phyloP scores from a whole-genome alignment of 306 rosid species.

The Ziziphus jujuba region DNA sequence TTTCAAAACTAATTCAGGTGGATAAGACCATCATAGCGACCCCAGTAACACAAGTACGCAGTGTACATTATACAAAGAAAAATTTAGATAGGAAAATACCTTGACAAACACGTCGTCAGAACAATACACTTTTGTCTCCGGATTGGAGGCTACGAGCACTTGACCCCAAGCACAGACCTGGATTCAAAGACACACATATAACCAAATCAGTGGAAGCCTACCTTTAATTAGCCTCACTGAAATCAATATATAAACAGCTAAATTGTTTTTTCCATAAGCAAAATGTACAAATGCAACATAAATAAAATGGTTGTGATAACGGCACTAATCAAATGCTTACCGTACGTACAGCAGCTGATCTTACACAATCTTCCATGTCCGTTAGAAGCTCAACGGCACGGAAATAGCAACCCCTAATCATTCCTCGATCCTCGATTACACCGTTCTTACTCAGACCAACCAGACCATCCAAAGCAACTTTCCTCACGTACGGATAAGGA shows the following conservation, averaged over 20 bases:
- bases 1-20: neutral
- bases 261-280: neutral
- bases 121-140: conserved; percentile 52
- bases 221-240: neutral
- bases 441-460: conserved; percentile 44
- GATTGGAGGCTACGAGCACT: conserved; percentile 47
- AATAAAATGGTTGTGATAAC: neutral
- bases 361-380: conserved; percentile 63
- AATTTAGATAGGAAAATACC: conserved; percentile 37
- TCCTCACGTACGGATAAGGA: conserved; percentile 73
- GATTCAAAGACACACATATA: conserved; percentile 11
- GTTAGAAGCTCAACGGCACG: conserved; percentile 65
- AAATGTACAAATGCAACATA: neutral
- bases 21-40: neutral
- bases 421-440: conserved; percentile 32
- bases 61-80: neutral
- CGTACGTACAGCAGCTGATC: conserved; percentile 57
- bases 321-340: conserved; percentile 42
- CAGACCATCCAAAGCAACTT: conserved; percentile 68
- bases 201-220: neutral
- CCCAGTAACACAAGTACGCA: neutral
- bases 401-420: conserved; percentile 63
- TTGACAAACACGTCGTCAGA: conserved; percentile 68
- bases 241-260: neutral
- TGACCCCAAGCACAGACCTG: conserved; percentile 85